Conservation (phyloP, 1,139 yeast species). For the Zygosaccharomyces sapae region DNA sequence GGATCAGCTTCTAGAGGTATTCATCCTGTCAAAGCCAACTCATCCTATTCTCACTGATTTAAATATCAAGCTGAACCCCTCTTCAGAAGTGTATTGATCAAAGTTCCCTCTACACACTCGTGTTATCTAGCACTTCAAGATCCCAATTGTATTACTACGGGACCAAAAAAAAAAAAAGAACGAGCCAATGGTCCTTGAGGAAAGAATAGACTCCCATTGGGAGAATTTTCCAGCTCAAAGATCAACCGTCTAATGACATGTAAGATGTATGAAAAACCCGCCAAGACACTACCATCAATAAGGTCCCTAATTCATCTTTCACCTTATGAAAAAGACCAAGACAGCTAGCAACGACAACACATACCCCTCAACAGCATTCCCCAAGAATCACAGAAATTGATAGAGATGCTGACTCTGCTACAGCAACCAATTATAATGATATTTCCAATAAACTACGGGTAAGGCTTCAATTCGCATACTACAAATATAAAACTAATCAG, state of each 20-base stretch:
- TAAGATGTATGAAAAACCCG: conserved; percentile 5
- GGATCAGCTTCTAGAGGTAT: background rate
- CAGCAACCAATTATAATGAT: conserved; percentile 18
- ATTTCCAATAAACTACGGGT: conserved; percentile 64
- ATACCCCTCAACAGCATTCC: conserved; percentile 1
- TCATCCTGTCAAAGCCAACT: background rate
- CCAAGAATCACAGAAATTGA: conserved; percentile 3
- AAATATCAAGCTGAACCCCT: conserved; percentile 1
- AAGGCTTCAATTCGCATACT: conserved; percentile 73
- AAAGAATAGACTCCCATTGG: conserved; percentile 26
- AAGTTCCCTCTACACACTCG: background rate
- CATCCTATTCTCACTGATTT: conserved; percentile 1
- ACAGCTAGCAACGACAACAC: too few relatives aligned
- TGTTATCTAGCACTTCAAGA: background rate
- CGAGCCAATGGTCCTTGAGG: conserved; percentile 12
- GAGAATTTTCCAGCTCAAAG: conserved; percentile 28
- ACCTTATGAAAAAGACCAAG: conserved; percentile 7
- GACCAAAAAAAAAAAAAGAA: too few relatives aligned
- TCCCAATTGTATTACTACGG: too few relatives aligned
- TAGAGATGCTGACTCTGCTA: conserved; percentile 6
- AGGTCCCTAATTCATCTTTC: conserved; percentile 17
- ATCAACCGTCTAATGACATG: conserved; percentile 19
- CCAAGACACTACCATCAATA: conserved; percentile 25
- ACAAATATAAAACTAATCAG: conserved; percentile 62
- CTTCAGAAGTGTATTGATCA: background rate